Evolutionary conservation across 495 filamentous ascomycete genomes (phyloP).

Genomic region (Penicillium alfredii): DNA sequence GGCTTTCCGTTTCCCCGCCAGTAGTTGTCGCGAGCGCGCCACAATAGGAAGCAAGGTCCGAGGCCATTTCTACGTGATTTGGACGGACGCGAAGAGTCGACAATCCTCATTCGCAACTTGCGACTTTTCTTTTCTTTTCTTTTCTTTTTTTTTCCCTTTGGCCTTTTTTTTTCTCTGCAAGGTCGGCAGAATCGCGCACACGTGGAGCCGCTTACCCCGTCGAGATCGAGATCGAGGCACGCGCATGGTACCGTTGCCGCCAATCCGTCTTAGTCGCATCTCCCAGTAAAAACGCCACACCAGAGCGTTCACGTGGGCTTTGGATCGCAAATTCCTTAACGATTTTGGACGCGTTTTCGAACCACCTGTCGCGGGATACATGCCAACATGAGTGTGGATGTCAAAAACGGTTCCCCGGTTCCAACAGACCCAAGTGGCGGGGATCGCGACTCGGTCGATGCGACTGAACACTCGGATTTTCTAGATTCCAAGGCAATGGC

Average conservation of each 20-base stretch:
- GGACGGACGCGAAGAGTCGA: constrained; percentile 1
- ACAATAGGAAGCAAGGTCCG: too few relatives aligned
- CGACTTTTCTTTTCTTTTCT: constrained; percentile 7
- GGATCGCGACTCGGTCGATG: constrained; percentile 47
- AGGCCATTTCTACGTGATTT: too few relatives aligned
- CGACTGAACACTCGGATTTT: constrained; percentile 39
- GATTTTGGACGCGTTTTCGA: constrained; percentile 1
- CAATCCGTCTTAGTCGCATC: too few relatives aligned
- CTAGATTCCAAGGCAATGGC: constrained; percentile 46
- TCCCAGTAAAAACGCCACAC: too few relatives aligned
- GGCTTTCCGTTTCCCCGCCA: constrained; percentile 17
- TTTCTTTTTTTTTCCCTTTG: too few relatives aligned
- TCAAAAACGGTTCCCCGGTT: constrained; percentile 37
- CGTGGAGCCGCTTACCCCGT: constrained; percentile 17
- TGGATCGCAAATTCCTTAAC: not conserved
- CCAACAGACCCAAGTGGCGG: constrained; percentile 41
- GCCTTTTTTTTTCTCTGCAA: not conserved
- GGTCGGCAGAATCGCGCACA: constrained; percentile 10
- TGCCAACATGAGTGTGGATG: constrained; percentile 49
- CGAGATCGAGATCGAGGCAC: constrained; percentile 9
- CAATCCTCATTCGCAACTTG: not conserved
- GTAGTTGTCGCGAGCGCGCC: constrained; percentile 21
- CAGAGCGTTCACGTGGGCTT: too few relatives aligned
- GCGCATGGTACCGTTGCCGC: constrained; percentile 24
- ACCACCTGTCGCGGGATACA: constrained; percentile 16